A percentile compares a stretch with the other conserved stretches of the same genome.
These are phyloP conservation scores for Penicillium sp. DNA, from an alignment of 2,329 filamentous ascomycete species.

Conservation along the genomic window DNA sequence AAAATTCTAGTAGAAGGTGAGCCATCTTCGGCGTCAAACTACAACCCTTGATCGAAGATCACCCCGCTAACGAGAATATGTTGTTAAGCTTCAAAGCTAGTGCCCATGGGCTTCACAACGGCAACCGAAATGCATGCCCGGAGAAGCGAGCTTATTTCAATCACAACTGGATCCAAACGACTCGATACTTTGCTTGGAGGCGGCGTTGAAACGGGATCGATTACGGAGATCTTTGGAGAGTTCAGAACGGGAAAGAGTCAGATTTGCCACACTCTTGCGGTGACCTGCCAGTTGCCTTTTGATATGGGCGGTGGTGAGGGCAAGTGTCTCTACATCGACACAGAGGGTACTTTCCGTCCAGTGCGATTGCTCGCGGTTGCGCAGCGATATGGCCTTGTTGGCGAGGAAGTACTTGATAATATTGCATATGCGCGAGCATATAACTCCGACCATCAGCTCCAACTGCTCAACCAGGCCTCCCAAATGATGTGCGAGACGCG, in stretches of 20 bases:
- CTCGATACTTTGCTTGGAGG: slow-evolving; percentile 92
- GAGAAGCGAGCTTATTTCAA: slow-evolving; percentile 93
- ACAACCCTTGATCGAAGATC: background rate
- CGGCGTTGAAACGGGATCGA: slow-evolving; percentile 93
- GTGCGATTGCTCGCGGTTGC: slow-evolving; percentile 88
- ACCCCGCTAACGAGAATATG: slow-evolving; percentile 10
- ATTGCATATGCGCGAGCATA: slow-evolving; percentile 97
- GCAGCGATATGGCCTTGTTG: slow-evolving; percentile 88
- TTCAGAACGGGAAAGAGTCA: slow-evolving; percentile 98
- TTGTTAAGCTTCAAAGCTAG: slow-evolving; percentile 77
- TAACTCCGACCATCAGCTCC: slow-evolving; percentile 96
- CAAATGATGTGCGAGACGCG: slow-evolving; percentile 99
- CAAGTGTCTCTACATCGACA: slow-evolving; percentile 98
- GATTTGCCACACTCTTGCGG: slow-evolving; percentile 96
- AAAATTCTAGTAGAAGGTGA: slow-evolving; percentile 87
- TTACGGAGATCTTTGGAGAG: slow-evolving; percentile 97
- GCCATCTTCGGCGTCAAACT: slow-evolving; percentile 15
- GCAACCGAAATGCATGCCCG: slow-evolving; percentile 98
- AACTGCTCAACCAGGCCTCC: slow-evolving; percentile 89
- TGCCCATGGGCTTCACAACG: slow-evolving; percentile 98
- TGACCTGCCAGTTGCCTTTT: slow-evolving; percentile 95
- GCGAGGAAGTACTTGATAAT: slow-evolving; percentile 96
- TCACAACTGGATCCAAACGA: slow-evolving; percentile 97
- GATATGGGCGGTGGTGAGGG: slow-evolving; percentile 99
- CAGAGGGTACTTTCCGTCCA: slow-evolving; percentile 93